These are phyloP conservation scores for Pseudevernia furfuracea DNA, from an alignment of 495 filamentous ascomycete species.

Conservation along the genomic window DNA sequence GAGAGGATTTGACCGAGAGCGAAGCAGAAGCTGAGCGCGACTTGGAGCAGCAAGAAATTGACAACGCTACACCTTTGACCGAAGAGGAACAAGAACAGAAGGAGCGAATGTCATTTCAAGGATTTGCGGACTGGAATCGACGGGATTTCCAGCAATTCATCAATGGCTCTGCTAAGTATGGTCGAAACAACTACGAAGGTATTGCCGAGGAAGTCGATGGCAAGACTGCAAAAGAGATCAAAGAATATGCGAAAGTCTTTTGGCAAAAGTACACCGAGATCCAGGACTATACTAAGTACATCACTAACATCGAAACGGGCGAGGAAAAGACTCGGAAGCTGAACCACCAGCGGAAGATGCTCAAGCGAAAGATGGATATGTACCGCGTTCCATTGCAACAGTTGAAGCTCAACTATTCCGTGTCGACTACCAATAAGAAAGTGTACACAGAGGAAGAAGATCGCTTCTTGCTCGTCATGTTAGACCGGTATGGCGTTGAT, in stretches of 20 bases:
- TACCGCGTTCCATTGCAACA: constrained; percentile 96
- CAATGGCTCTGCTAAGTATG: constrained; percentile 88
- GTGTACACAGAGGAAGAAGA: constrained; percentile 99
- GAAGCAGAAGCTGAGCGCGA: constrained; percentile 83
- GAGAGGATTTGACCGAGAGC: constrained; percentile 72
- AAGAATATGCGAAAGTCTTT: constrained; percentile 85
- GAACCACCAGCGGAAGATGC: constrained; percentile 87
- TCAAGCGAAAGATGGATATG: constrained; percentile 88
- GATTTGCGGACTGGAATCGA: constrained; percentile 90
- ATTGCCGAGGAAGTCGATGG: constrained; percentile 89
- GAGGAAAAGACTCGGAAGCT: constrained; percentile 84
- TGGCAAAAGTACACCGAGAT: constrained; percentile 91
- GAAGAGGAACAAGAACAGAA: constrained; percentile 87
- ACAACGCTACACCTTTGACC: constrained; percentile 79
- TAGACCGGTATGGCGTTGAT: constrained; percentile 84
- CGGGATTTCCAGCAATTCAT: constrained; percentile 98
- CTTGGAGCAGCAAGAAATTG: constrained; percentile 83
- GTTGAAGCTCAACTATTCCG: constrained; percentile 96
- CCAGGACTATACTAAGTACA: constrained; percentile 75
- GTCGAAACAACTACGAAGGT: constrained; percentile 69
- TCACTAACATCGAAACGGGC: constrained; percentile 80
- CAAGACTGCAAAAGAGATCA: constrained; percentile 78
- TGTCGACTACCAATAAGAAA: constrained; percentile 99
- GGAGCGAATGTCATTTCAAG: constrained; percentile 65
- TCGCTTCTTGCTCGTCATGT: constrained; percentile 85